Conservation (phyloP, 345 rosid species). For the Rhizophora mangle region DNA sequence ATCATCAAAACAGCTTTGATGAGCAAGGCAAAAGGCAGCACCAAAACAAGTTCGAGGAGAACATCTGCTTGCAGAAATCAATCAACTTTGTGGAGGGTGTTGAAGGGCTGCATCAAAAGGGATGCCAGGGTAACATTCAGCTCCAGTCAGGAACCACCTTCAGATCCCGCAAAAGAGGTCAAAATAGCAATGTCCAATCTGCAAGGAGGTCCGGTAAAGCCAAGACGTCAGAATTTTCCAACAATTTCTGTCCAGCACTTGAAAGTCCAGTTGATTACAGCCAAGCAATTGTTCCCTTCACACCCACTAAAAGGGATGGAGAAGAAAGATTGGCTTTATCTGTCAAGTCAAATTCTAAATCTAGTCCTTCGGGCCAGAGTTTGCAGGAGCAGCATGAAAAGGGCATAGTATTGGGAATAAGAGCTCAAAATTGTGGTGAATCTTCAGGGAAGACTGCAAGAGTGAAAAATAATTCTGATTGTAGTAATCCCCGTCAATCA, state of each 20-base stretch:
- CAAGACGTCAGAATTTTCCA: constrained; percentile 15
- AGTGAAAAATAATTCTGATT: constrained; percentile 26
- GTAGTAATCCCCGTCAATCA: constrained; percentile 6
- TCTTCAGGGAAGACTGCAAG: constrained; percentile 15
- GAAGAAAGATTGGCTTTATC: constrained; percentile 22
- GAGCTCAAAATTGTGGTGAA: constrained; percentile 30
- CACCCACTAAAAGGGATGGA: constrained; percentile 17
- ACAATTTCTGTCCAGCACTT: constrained; percentile 8
- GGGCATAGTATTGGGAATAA: constrained; percentile 39
- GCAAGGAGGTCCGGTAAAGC: constrained; percentile 2
- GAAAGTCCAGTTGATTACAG: constrained; percentile 12
- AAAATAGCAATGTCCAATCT: constrained; percentile 11
- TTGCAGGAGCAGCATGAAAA: constrained; percentile 29
- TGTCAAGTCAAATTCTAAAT: constrained; percentile 16
- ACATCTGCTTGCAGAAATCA: constrained; percentile 15
- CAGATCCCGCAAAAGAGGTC: constrained; percentile 10
- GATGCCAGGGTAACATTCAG: constrained; percentile 10
- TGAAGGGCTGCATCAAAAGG: constrained; percentile 9
- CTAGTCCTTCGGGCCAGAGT: constrained; percentile 17
- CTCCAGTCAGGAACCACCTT: constrained; percentile 9
- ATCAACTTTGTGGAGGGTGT: constrained; percentile 13
- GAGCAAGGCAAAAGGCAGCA: constrained; percentile 18
- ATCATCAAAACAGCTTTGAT: constrained; percentile 17
- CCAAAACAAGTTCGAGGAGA: constrained; percentile 10
- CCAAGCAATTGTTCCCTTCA: constrained; percentile 20